Evolutionary conservation across 139 green algal genomes (phyloP).

Genomic region (Astrephomene gubernaculifera): DNA sequence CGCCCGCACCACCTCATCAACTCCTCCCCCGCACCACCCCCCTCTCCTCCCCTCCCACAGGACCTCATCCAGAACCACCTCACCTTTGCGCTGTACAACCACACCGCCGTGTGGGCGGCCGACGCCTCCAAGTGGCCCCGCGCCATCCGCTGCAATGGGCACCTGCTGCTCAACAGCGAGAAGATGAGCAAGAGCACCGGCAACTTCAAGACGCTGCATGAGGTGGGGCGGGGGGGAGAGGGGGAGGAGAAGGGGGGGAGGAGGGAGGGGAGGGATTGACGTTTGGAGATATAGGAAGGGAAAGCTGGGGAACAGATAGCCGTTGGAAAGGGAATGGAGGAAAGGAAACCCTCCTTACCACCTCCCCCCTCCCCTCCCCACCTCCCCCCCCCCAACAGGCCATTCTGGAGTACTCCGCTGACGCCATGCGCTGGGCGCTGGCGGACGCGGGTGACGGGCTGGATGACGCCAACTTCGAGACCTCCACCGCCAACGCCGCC

Average conservation of each 20-base stretch:
- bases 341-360: not conserved
- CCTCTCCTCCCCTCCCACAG: conserved; percentile 69
- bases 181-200: conserved; percentile 99
- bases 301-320: no score
- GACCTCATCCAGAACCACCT: conserved; percentile 99
- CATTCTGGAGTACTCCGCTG: conserved; percentile 84
- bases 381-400: conserved; percentile 26
- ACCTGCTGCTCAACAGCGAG: conserved; percentile 97
- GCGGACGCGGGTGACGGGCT: conserved; percentile 96
- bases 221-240: no score
- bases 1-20: not conserved
- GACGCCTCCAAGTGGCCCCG: conserved; percentile 51
- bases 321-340: no score
- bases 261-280: not conserved
- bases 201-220: conserved; percentile 94
- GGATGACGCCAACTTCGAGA: conserved; percentile 99
- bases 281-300: no score
- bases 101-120: conserved; percentile 92
- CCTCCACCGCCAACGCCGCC: conserved; percentile 91
- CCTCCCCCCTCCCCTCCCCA: not conserved
- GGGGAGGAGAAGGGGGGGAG: not conserved
- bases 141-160: conserved; percentile 89
- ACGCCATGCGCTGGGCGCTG: conserved; percentile 95
- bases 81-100: conserved; percentile 98
- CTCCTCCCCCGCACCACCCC: not conserved